phyloP scores from a whole-genome alignment of 2,329 filamentous ascomycete genomes.

The Achaetomium macrosporum region DNA sequence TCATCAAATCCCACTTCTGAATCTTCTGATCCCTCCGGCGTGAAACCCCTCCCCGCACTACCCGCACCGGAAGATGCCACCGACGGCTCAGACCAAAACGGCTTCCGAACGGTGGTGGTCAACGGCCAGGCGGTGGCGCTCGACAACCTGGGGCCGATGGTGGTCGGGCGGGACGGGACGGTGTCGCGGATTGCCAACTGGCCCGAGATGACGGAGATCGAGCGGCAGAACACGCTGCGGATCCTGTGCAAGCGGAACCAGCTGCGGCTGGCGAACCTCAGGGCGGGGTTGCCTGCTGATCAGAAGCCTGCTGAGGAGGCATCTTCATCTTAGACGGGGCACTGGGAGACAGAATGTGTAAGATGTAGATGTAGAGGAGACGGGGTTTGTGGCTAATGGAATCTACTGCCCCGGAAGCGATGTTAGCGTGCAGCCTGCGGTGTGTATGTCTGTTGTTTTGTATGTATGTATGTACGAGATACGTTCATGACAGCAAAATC shows the following conservation, averaged over 20 bases:
- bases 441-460: too few relatives aligned
- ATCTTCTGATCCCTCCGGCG: not conserved
- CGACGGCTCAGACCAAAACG: conserved; percentile 7
- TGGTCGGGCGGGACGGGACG: conserved; percentile 67
- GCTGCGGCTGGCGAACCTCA: conserved; percentile 51
- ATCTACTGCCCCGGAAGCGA: too few relatives aligned
- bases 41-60: conserved; percentile 6
- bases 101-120: conserved; percentile 24
- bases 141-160: conserved; percentile 65
- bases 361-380: too few relatives aligned
- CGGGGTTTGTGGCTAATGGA: too few relatives aligned
- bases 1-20: not conserved
- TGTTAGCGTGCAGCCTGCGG: too few relatives aligned
- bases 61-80: conserved; percentile 4
- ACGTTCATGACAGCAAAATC: too few relatives aligned
- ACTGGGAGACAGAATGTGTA: too few relatives aligned
- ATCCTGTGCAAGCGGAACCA: conserved; percentile 65
- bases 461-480: too few relatives aligned
- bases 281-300: conserved; percentile 29
- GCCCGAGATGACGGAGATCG: conserved; percentile 62
- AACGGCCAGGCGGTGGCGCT: conserved; percentile 48
- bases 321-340: too few relatives aligned
- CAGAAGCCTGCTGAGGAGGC: conserved; percentile 6
- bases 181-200: conserved; percentile 68
- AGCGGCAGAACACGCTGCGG: conserved; percentile 60